Evolutionary conservation across 768 basidiomycete genomes (phyloP).

Genomic region (Naganishia randhawae): DNA sequence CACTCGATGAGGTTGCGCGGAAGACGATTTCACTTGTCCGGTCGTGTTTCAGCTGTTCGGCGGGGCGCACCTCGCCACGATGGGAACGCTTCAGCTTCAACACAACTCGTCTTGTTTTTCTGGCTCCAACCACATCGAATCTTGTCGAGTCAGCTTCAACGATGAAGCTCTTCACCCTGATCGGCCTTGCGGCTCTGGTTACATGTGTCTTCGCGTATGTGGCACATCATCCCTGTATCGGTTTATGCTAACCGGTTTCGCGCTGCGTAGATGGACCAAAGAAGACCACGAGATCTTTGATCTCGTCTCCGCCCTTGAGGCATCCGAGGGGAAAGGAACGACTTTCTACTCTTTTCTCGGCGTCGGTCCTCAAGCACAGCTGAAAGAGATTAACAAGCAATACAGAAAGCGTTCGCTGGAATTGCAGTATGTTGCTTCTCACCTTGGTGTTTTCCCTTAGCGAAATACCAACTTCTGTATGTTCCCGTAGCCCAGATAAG

Average conservation of each 20-base stretch:
- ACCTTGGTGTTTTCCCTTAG: conserved; percentile 1
- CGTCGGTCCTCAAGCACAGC: conserved; percentile 64
- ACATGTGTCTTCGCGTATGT: conserved; percentile 15
- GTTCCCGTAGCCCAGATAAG: conserved; percentile 75
- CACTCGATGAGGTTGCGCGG: too few species aligned
- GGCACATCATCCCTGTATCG: background rate
- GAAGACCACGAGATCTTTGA: conserved; percentile 97
- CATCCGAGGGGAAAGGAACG: conserved; percentile 80
- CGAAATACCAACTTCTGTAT: background rate
- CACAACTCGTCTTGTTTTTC: too few species aligned
- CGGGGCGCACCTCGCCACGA: too few species aligned
- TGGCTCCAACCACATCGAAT: too few species aligned
- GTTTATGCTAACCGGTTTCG: background rate
- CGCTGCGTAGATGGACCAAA: conserved; percentile 52
- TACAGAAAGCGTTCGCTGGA: conserved; percentile 86
- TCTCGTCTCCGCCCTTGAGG: conserved; percentile 74
- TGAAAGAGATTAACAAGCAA: conserved; percentile 73
- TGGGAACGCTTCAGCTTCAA: too few species aligned
- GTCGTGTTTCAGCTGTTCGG: too few species aligned
- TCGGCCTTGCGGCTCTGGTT: conserved; percentile 5
- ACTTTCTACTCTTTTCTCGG: conserved; percentile 94
- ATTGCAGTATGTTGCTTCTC: conserved; percentile 65
- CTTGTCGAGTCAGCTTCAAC: background rate
- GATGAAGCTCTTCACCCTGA: conserved; percentile 8
- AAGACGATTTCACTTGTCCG: too few species aligned